Base-by-base conservation (phyloP, 371 early-diverging fungal species). In the Mucor indicus region DNA sequence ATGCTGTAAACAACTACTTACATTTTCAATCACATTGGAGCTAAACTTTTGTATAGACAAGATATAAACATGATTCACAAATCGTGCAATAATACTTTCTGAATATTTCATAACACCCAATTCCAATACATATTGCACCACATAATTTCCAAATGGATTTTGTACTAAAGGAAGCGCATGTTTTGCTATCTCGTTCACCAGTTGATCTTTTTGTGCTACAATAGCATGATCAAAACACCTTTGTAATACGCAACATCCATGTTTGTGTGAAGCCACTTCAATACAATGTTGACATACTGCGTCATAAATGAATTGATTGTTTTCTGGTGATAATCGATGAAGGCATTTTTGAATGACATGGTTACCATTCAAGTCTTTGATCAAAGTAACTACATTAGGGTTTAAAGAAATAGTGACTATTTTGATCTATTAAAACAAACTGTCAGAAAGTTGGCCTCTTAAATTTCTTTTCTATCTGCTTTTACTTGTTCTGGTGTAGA, bases 301-400 rank as follows among this genome's bases (percentile, higher is more conserved):
- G 48, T 93, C 84, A 55, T 89, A 93, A 38, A 96, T 85, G 51
- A 95, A 96, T 75, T 92, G 87, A 49, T 90, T 90, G 55, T 91
- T 70, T 45, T 83, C 79, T 4, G 83, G 64, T 3, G 79, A 69
- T 35, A 93, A 62, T 23, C 80, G 72, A 60, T 87, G 86, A 32
- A 98, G 80, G 56, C 95, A 95, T 69, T 97, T 98, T 72, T 98
- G 98, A 40, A 98, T 87, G 21, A 98, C 98, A 59, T 98, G 99
- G 72, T 98, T 98, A 38, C 98, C 98, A 64, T 98, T 98, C 36
- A 96, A 81, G 62, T 96, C 96, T 58, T 93, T 90, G 54, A 98
- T 92, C 42, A 98, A 63, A 7, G 86, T 70, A 6, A 95, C 90
- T 1, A 95, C 89, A 53, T 87, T 81, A 10, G 79, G 75, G 46